phyloP scores from a whole-genome alignment of 2,329 filamentous ascomycete genomes.

The Tolypocladium amazonense region DNA sequence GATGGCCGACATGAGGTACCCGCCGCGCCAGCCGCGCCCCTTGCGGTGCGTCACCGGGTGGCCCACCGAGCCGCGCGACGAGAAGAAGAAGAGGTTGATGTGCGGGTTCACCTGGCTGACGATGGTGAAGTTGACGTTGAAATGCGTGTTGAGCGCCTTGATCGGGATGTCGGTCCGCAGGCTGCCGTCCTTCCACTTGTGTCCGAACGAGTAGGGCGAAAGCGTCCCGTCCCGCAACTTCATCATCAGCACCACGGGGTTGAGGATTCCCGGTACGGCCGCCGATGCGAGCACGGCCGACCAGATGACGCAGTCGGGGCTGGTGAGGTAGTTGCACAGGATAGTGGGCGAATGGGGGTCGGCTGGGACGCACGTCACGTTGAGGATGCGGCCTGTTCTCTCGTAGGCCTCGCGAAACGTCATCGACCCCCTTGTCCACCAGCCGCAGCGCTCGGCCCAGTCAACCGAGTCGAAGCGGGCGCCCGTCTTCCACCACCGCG shows the following conservation, averaged over 20 bases:
- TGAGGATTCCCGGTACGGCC: slow-evolving; percentile 90
- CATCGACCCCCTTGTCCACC: slow-evolving; percentile 85
- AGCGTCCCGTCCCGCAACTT: slow-evolving; percentile 70
- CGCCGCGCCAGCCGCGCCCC: slow-evolving; percentile 90
- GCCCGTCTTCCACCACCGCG: slow-evolving; percentile 83
- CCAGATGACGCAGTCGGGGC: slow-evolving; percentile 97
- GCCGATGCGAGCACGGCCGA: slow-evolving; percentile 90
- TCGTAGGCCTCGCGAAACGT: slow-evolving; percentile 94
- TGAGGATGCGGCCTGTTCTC: slow-evolving; percentile 85
- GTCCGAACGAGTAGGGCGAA: slow-evolving; percentile 87
- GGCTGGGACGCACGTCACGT: slow-evolving; percentile 90
- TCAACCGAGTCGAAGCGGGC: slow-evolving; percentile 89
- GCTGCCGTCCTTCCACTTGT: slow-evolving; percentile 98
- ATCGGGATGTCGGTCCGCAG: slow-evolving; percentile 91
- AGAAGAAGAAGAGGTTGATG: slow-evolving; percentile 98
- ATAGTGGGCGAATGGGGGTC: slow-evolving; percentile 91
- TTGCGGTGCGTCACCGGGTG: slow-evolving; percentile 88
- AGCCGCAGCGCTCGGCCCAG: slow-evolving; percentile 76
- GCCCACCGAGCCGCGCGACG: slow-evolving; percentile 81
- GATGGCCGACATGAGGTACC: slow-evolving; percentile 81
- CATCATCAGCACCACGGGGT: slow-evolving; percentile 88
- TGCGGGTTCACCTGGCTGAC: slow-evolving; percentile 87
- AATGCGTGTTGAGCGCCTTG: slow-evolving; percentile 87
- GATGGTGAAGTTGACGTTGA: slow-evolving; percentile 97
- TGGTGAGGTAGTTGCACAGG: slow-evolving; percentile 88